Evolutionary conservation across 768 basidiomycete species (phyloP), one percentile per base, ranked within the genome.

Genomic region (Lactifluus subvellereus): DNA sequence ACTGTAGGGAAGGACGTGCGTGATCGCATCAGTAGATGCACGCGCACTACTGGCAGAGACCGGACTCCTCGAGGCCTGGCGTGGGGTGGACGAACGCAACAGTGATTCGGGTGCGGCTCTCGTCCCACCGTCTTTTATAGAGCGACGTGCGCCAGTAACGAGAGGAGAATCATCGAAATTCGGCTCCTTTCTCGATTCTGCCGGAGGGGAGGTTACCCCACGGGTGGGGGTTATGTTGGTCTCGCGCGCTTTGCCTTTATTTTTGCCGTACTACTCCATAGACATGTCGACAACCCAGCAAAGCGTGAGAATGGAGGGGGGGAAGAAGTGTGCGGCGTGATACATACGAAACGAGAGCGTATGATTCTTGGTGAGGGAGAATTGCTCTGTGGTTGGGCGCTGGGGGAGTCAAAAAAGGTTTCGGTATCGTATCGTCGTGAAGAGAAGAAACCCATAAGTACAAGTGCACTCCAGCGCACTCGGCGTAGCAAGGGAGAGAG

Each of bases 371-470:
- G 54, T 50, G 63, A 56, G 10, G 62, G 32, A 13, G 62, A 52
- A 37, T 30, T 38, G n/a, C 32, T 43, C n/a, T 30, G 58, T 1
- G 50, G 37, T 55, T 54, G 38, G 42, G 32, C 11, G 8, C 40
- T 65, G 48, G 69, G 62, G 48, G 71, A 52, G 38, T 59, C 57
- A 20, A 63, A 16, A 45, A 49, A 52, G 27, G 13, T 38, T 37
- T 71, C 67, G 47, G 68, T 52, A 16, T 72, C 71, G 56, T 76
- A 70, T 56, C 72, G 68, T 67, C 74, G 74, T 68, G 75, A 75
- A 61, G 75, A 75, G 70, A 77, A 77, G 68, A 77, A 76, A 62
- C 74, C 76, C 76, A 77, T 77, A 51, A 54, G 58, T 27, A 52
- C 60, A 67, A 54, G 49, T 30, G 54, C 47, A 37, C 20, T 30